phyloP scores from a whole-genome alignment of 2,329 filamentous ascomycete species.

The Xenoacremonium recifei region DNA sequence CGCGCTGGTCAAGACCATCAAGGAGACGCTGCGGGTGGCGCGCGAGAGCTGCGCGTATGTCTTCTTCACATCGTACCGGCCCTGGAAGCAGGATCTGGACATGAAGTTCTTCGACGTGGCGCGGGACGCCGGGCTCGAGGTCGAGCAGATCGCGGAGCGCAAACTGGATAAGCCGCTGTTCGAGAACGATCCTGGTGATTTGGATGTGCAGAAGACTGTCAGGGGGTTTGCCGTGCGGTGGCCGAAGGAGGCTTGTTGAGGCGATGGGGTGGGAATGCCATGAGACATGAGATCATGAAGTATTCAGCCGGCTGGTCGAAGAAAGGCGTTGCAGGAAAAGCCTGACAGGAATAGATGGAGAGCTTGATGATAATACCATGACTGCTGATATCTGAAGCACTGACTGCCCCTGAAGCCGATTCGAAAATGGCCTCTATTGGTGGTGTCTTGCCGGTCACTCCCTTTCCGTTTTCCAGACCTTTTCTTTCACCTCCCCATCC shows the following conservation, averaged over 20 bases:
- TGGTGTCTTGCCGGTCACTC: too few relatives aligned
- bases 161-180: constrained; percentile 86
- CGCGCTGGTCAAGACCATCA: constrained; percentile 72
- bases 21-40: constrained; percentile 59
- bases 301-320: too few relatives aligned
- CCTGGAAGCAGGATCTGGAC: constrained; percentile 85
- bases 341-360: too few relatives aligned
- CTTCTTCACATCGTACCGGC: constrained; percentile 92
- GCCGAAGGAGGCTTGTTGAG: constrained; percentile 41
- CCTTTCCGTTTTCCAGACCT: too few relatives aligned
- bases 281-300: too few relatives aligned
- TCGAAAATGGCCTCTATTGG: too few relatives aligned
- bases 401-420: too few relatives aligned
- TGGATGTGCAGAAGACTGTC: constrained; percentile 77
- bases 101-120: constrained; percentile 82
- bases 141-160: constrained; percentile 78
- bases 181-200: constrained; percentile 82
- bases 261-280: too few relatives aligned
- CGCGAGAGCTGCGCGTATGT: constrained; percentile 68
- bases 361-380: too few relatives aligned
- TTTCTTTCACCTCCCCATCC: too few relatives aligned
- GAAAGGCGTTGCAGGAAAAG: too few relatives aligned
- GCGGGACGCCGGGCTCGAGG: constrained; percentile 66
- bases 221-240: constrained; percentile 75
- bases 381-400: too few relatives aligned